Conservation (phyloP, 495 filamentous ascomycete genomes). For the Annulohypoxylon maeteangense region DNA sequence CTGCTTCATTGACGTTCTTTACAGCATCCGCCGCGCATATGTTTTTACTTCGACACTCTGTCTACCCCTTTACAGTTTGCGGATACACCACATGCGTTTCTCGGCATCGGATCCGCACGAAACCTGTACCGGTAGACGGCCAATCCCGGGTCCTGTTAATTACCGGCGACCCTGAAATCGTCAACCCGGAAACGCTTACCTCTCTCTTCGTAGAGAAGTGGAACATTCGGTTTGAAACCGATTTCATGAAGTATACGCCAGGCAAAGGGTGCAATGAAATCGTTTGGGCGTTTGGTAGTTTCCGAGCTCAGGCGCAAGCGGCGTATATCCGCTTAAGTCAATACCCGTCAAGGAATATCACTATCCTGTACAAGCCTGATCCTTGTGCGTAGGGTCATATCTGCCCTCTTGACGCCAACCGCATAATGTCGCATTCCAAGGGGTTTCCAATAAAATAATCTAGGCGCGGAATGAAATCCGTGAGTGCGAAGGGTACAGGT, state of each 20-base stretch:
- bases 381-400: conserved; percentile 13
- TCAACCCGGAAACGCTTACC: conserved; percentile 17
- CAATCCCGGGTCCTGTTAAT: conserved; percentile 33
- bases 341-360: neutral
- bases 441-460: too few species aligned
- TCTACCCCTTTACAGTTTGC: conserved; percentile 10
- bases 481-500: too few species aligned
- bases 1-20: conserved; percentile 54
- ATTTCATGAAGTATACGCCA: conserved; percentile 7
- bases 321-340: neutral
- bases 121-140: neutral
- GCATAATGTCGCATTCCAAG: neutral
- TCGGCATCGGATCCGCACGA: conserved; percentile 16
- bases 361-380: conserved; percentile 1
- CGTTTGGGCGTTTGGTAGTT: conserved; percentile 37
- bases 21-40: conserved; percentile 34
- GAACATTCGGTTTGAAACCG: conserved; percentile 15
- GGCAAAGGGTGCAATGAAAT: conserved; percentile 11
- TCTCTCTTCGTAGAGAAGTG: neutral
- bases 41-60: conserved; percentile 16
- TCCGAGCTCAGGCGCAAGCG: conserved; percentile 24
- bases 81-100: neutral
- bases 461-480: too few species aligned
- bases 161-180: conserved; percentile 18
- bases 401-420: neutral